Percentiles rank a stretch among this genome's conserved stretches.
Evolutionary conservation across 768 basidiomycete genomes (phyloP).

Genomic region (Tulasnella sp.): DNA sequence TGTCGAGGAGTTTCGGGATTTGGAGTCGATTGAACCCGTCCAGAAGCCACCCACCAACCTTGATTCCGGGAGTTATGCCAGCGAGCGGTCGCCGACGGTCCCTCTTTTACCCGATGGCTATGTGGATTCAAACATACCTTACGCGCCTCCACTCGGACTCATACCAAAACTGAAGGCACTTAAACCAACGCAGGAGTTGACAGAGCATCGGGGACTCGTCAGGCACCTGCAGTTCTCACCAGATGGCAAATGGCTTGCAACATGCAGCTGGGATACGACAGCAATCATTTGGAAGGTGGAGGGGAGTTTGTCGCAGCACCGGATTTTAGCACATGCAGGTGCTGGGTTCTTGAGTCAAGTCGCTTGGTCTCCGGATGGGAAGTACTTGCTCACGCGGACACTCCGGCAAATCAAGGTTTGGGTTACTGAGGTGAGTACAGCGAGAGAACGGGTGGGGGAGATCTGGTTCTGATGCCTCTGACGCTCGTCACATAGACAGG

Average conservation of each 20-base stretch:
- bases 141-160: slow-evolving; percentile 48
- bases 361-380: slow-evolving; percentile 72
- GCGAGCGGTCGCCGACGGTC: neutral
- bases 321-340: slow-evolving; percentile 60
- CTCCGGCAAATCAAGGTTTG: slow-evolving; percentile 69
- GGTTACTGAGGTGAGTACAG: slow-evolving; percentile 57
- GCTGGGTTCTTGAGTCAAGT: slow-evolving; percentile 74
- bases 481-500: slow-evolving; percentile 62
- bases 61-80: too few relatives aligned
- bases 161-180: slow-evolving; percentile 61
- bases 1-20: too few relatives aligned
- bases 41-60: too few relatives aligned
- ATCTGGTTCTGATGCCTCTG: slow-evolving; percentile 43
- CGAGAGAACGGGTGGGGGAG: neutral
- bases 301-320: slow-evolving; percentile 61
- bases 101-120: neutral
- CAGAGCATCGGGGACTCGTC: slow-evolving; percentile 67
- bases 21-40: too few relatives aligned
- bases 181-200: slow-evolving; percentile 59
- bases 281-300: slow-evolving; percentile 25
- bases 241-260: slow-evolving; percentile 72
- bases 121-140: neutral
- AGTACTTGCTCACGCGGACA: slow-evolving; percentile 63
- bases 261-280: slow-evolving; percentile 58
- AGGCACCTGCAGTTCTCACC: slow-evolving; percentile 76